phyloP scores from a whole-genome alignment of 768 basidiomycete species.

The Podaxis rugospora region DNA sequence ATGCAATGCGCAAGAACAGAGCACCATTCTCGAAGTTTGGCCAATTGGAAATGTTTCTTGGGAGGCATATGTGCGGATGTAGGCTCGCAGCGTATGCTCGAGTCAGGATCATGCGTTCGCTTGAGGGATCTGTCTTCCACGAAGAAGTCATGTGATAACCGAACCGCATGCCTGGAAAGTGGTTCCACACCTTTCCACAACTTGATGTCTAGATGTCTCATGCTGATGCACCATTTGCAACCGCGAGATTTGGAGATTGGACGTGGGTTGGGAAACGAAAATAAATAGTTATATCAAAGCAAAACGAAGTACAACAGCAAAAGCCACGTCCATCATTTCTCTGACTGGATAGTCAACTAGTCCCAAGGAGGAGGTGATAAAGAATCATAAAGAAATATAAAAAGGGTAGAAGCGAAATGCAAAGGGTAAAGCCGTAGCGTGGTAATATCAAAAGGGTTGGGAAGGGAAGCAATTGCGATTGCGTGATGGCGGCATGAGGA shows the following conservation, averaged over 20 bases:
- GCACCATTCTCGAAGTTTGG: neutral
- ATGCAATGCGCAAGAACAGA: neutral
- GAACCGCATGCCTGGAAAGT: neutral
- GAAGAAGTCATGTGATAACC: neutral
- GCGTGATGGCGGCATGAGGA: conserved; percentile 10
- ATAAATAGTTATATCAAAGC: conserved; percentile 10
- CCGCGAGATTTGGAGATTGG: neutral
- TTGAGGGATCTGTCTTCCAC: neutral
- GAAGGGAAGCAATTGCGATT: neutral
- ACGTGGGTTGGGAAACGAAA: neutral
- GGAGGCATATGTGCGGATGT: too few relatives aligned
- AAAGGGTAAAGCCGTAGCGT: conserved; percentile 3
- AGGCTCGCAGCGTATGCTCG: neutral
- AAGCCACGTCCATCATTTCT: neutral
- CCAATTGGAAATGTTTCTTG: too few relatives aligned
- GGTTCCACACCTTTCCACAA: neutral
- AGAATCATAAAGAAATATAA: conserved; percentile 2
- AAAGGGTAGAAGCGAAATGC: neutral
- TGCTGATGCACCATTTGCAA: neutral
- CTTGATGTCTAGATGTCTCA: neutral
- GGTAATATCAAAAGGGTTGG: neutral
- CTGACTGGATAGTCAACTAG: neutral
- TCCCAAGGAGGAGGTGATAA: conserved; percentile 5
- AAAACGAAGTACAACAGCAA: neutral
- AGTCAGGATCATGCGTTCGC: neutral